These are phyloP conservation scores for Prunus campanulata DNA, from an alignment of 306 rosid genomes.

Conservation along the genomic window DNA sequence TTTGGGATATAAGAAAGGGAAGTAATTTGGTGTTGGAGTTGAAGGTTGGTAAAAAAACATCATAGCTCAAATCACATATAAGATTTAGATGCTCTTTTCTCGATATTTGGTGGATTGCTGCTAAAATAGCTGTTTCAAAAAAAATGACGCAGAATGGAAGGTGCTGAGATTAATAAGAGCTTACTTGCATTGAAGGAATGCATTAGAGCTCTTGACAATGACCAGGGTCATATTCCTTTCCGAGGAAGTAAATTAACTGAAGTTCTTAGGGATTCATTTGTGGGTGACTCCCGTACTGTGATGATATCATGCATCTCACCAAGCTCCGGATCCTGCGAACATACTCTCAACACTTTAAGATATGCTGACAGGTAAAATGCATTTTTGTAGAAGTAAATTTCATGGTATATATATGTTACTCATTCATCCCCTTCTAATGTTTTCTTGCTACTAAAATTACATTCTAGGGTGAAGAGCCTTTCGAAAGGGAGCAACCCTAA, in stretches of 20 bases:
- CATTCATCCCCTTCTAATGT: background rate
- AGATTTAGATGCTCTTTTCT: slow-evolving; percentile 1
- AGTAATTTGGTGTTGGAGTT: background rate
- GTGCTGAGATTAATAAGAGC: slow-evolving; percentile 99
- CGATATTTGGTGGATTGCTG: slow-evolving; percentile 14
- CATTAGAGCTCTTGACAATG: slow-evolving; percentile 97
- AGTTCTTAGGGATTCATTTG: slow-evolving; percentile 97
- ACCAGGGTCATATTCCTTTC: slow-evolving; percentile 98
- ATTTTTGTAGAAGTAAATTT: slow-evolving; percentile 3
- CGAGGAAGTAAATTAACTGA: slow-evolving; percentile 98
- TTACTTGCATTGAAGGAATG: slow-evolving; percentile 98
- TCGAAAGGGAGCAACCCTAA: slow-evolving; percentile 83
- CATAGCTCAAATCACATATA: background rate
- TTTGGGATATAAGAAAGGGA: background rate
- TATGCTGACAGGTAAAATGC: slow-evolving; percentile 86
- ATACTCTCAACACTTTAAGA: slow-evolving; percentile 93
- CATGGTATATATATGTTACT: slow-evolving; percentile 16
- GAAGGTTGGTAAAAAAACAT: background rate
- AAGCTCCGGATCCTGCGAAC: slow-evolving; percentile 96
- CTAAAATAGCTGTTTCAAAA: slow-evolving; percentile 21
- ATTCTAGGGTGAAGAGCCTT: slow-evolving; percentile 86
- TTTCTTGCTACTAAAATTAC: slow-evolving; percentile 22
- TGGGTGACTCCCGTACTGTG: slow-evolving; percentile 95
- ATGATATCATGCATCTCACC: slow-evolving; percentile 99
- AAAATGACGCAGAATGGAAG: slow-evolving; percentile 83